Conservation (phyloP, 2,329 filamentous ascomycete species). For the Emmonsiellopsis sp. region DNA sequence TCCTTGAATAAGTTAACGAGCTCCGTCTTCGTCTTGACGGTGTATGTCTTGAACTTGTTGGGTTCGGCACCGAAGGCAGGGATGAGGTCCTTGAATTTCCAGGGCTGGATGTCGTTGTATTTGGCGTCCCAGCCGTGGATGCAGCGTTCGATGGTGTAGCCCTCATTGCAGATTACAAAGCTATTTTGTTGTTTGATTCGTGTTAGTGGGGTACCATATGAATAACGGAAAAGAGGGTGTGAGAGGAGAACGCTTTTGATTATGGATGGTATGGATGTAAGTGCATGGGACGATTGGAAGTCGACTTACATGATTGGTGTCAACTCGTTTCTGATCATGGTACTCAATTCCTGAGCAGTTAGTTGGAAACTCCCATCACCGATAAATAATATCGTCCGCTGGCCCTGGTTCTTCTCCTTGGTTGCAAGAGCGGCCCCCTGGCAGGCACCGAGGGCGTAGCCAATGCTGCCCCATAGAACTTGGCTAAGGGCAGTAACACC, state of each 20-base stretch:
- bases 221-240: too few species aligned
- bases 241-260: too few species aligned
- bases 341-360: constrained; percentile 72
- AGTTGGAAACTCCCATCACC: constrained; percentile 81
- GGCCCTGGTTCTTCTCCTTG: constrained; percentile 22
- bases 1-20: constrained; percentile 56
- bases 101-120: constrained; percentile 70
- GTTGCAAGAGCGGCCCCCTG: constrained; percentile 48
- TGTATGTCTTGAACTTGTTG: constrained; percentile 50
- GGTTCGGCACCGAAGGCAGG: constrained; percentile 55
- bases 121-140: constrained; percentile 69
- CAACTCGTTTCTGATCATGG: constrained; percentile 64
- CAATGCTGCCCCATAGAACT: constrained; percentile 52
- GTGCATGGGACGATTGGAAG: too few species aligned
- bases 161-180: constrained; percentile 74
- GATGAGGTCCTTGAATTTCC: constrained; percentile 62
- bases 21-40: constrained; percentile 58
- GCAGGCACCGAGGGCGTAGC: constrained; percentile 51
- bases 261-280: neutral
- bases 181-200: constrained; percentile 1
- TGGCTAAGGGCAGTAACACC: constrained; percentile 42
- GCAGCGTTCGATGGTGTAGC: constrained; percentile 76
- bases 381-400: constrained; percentile 68
- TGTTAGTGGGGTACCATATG: too few species aligned
- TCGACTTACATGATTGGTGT: constrained; percentile 59